These are phyloP conservation scores for Achaetomium macrosporum DNA, from an alignment of 2,329 filamentous ascomycete species.

Conservation along the genomic window DNA sequence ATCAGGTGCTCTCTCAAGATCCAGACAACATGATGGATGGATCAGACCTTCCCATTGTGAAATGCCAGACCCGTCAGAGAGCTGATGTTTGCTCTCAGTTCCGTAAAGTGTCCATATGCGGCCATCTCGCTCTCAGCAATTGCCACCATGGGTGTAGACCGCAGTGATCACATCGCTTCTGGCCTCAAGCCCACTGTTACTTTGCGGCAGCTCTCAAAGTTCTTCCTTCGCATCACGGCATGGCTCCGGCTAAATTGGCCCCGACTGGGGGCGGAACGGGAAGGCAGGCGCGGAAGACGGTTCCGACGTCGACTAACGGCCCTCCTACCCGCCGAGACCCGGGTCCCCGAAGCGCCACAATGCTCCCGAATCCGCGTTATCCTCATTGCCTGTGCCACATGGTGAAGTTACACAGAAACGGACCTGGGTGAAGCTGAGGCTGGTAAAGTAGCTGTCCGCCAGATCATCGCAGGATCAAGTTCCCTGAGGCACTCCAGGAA, in stretches of 20 bases:
- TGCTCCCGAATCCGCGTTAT: not conserved
- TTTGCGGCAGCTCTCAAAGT: not conserved
- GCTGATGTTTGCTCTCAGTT: too few relatives aligned
- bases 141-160: not conserved
- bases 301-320: conserved; percentile 7
- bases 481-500: not conserved
- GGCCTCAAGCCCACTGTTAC: too few relatives aligned
- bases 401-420: not conserved
- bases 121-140: too few relatives aligned
- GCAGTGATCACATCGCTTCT: not conserved
- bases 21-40: too few relatives aligned
- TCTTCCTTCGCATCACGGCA: not conserved
- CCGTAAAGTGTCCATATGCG: too few relatives aligned
- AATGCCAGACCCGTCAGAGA: too few relatives aligned
- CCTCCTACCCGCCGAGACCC: conserved; percentile 10
- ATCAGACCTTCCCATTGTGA: too few relatives aligned
- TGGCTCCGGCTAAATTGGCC: conserved; percentile 12
- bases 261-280: conserved; percentile 1
- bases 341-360: not conserved
- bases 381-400: not conserved
- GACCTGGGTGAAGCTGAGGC: not conserved
- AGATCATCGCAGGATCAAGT: conserved; percentile 6
- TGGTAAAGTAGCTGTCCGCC: not conserved
- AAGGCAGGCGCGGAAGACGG: conserved; percentile 1
- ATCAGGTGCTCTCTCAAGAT: too few relatives aligned